Base-by-base conservation (phyloP, 805 yeast species). In the Wickerhamiella azymoides region DNA sequence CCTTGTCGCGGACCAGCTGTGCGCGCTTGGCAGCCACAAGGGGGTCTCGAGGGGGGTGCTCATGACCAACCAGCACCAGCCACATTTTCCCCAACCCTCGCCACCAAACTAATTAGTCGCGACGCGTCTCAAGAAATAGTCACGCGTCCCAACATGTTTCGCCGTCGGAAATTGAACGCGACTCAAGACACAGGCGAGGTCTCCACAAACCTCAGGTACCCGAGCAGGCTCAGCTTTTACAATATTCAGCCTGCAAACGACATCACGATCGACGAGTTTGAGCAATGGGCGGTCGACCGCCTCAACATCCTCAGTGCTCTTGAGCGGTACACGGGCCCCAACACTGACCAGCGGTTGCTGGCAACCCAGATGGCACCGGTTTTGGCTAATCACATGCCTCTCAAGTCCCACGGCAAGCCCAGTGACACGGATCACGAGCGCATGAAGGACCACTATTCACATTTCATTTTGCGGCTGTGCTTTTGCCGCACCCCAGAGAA, bases 211-310 rank as follows among this genome's bases (percentile, higher is more conserved):
- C 10, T 21, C 10, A 47, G 54, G 57, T 51, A 80, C 58, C 72
- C 76, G 10, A 66, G 74, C 32, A 69, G 93, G 43, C 66, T 92
- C 42, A 77, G 84, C 17, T 76, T 89, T 56, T 92, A 92, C 63
- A 73, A 68, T 21, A 52, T 66, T 5, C 92, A 94, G 10, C 97
- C 97, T 0, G 64, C 71, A 27, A 77, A 79, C 11, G 97, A 92
- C 62, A 79, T 92, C 55, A 84, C 96, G 0, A 63, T 92, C 14
- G 96, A 88, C 52, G 84, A 92, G 56, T 92, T 92, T 62, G 98
- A 92, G 64, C 70, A 72, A 4, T 92, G 96, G 96, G 97, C 97
- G 4, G 80, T 92, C 46, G 97, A 89, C 57, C 67, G 99, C 49
- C 69, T 89, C 51, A 78, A 80, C 57, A 75, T 92, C 8, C 68